Percentiles rank a stretch among this genome's conserved stretches.
Evolutionary conservation across 2,329 filamentous ascomycete genomes (phyloP).

Genomic region (Colletotrichum costaricense): DNA sequence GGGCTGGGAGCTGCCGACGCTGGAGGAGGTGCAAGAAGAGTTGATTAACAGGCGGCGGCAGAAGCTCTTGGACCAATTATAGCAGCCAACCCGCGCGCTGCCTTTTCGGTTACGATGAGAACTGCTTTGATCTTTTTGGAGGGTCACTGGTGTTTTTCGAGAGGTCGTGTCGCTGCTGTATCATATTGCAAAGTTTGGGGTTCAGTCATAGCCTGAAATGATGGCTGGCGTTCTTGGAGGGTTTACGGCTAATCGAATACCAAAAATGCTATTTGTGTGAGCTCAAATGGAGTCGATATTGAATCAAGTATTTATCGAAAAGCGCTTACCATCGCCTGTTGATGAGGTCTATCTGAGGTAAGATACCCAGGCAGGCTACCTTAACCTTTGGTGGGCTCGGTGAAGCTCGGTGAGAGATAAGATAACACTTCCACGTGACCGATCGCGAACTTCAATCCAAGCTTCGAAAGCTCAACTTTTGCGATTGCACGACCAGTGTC

Average conservation of each 20-base stretch:
- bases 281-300: background rate
- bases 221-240: conserved; percentile 29
- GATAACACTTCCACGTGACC: conserved; percentile 14
- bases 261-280: conserved; percentile 21
- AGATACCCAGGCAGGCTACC: no score
- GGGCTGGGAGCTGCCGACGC: conserved; percentile 83
- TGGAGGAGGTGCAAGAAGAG: conserved; percentile 95
- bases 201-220: conserved; percentile 22
- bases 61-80: conserved; percentile 85
- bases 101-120: background rate
- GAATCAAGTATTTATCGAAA: background rate
- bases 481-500: conserved; percentile 4
- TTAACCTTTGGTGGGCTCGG: background rate
- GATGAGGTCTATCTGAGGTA: background rate
- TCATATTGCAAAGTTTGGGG: conserved; percentile 22
- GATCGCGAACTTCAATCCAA: conserved; percentile 1
- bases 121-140: background rate
- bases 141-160: background rate
- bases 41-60: conserved; percentile 86
- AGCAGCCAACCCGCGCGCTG: conserved; percentile 20
- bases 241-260: conserved; percentile 24
- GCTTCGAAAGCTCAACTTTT: conserved; percentile 13
- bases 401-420: conserved; percentile 7
- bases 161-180: conserved; percentile 15
- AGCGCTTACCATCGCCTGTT: no score